Conservation (phyloP, 2,329 filamentous ascomycete genomes). For the Exophiala spinifera region DNA sequence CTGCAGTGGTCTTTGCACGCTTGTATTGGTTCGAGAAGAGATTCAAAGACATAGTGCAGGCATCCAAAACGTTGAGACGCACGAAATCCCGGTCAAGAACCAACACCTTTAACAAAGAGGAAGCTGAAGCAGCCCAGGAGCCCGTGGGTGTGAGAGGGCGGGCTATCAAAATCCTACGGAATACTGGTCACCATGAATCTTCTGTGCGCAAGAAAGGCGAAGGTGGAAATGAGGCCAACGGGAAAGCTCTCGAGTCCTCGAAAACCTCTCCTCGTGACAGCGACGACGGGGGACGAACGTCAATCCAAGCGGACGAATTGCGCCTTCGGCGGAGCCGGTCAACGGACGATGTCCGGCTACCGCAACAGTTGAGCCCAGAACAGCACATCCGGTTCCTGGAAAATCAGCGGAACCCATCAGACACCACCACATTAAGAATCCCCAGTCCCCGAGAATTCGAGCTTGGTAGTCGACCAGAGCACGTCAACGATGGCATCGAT, state of each 20-base stretch:
- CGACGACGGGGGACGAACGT: background rate
- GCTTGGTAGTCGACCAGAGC: slow-evolving; percentile 68
- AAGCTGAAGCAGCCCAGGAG: slow-evolving; percentile 27
- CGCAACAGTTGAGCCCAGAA: slow-evolving; percentile 57
- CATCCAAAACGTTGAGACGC: slow-evolving; percentile 66
- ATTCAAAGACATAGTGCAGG: slow-evolving; percentile 77
- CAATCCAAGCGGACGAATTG: slow-evolving; percentile 45
- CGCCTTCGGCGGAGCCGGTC: slow-evolving; percentile 11
- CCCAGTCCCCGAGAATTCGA: slow-evolving; percentile 90
- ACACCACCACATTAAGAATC: slow-evolving; percentile 75
- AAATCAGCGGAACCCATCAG: slow-evolving; percentile 71
- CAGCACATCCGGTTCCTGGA: slow-evolving; percentile 87
- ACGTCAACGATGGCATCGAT: slow-evolving; percentile 49
- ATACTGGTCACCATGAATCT: slow-evolving; percentile 16
- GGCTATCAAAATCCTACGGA: slow-evolving; percentile 33
- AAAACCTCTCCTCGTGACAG: slow-evolving; percentile 9
- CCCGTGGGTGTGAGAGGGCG: slow-evolving; percentile 30
- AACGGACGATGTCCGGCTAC: slow-evolving; percentile 51
- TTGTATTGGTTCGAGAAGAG: slow-evolving; percentile 98
- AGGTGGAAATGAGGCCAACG: slow-evolving; percentile 14
- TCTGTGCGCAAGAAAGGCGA: slow-evolving; percentile 11
- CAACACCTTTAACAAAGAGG: slow-evolving; percentile 46
- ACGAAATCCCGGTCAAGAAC: slow-evolving; percentile 52
- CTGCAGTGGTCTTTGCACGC: slow-evolving; percentile 83
- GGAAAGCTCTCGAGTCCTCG: slow-evolving; percentile 27